phyloP scores from a whole-genome alignment of 257 asterid genomes.

The Primulina eburnea region DNA sequence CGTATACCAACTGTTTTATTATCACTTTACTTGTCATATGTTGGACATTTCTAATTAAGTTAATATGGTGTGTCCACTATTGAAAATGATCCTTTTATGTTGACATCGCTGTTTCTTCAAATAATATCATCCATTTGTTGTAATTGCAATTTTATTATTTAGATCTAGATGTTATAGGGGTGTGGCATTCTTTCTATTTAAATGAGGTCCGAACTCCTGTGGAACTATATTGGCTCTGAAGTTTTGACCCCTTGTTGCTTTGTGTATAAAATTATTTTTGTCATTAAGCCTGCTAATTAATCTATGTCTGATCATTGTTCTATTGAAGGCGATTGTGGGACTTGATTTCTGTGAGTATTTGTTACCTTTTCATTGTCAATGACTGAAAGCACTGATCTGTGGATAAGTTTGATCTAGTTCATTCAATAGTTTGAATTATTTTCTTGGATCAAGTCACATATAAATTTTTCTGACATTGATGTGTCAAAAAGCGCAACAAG shows the following conservation, averaged over 20 bases:
- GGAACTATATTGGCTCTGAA: background rate
- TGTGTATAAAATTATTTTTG: too few relatives aligned
- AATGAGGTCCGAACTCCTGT: background rate
- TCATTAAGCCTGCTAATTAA: background rate
- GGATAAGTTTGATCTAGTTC: too few relatives aligned
- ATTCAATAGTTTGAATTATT: too few relatives aligned
- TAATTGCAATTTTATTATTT: background rate
- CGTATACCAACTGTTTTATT: background rate
- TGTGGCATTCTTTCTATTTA: background rate
- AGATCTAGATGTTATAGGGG: background rate
- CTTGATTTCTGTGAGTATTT: too few relatives aligned
- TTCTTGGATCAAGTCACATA: too few relatives aligned
- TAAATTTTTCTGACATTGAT: too few relatives aligned
- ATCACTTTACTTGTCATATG: background rate
- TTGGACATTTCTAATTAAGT: background rate
- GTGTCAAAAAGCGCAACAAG: too few relatives aligned
- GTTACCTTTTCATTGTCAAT: too few relatives aligned
- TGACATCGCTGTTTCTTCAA: background rate
- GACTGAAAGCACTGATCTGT: too few relatives aligned
- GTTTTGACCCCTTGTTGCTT: background rate
- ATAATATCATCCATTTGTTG: background rate
- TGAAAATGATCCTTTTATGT: background rate
- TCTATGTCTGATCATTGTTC: background rate
- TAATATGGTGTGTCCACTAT: background rate
- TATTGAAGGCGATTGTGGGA: too few relatives aligned